phyloP scores from a whole-genome alignment of 2,329 filamentous ascomycete species.

The Lojkania enalia region DNA sequence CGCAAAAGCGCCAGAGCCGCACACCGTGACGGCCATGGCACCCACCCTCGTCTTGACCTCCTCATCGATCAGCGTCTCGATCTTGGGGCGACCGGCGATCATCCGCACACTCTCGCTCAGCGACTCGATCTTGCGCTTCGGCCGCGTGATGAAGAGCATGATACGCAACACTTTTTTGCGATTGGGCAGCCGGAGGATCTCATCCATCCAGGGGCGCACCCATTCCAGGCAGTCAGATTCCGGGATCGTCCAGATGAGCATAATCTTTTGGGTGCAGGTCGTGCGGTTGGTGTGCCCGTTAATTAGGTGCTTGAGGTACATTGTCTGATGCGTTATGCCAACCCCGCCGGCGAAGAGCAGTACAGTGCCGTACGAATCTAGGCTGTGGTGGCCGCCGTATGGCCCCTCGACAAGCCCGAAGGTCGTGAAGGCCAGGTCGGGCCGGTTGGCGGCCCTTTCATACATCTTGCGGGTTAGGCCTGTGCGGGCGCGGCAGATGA shows the following conservation, averaged over 20 bases:
- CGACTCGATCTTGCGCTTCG: slow-evolving; percentile 58
- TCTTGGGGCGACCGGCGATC: slow-evolving; percentile 62
- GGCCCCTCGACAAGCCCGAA: slow-evolving; percentile 74
- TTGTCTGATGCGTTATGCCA: slow-evolving; percentile 78
- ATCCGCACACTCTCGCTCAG: slow-evolving; percentile 64
- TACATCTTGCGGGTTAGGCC: slow-evolving; percentile 73
- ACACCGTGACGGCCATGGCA: slow-evolving; percentile 64
- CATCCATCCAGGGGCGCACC: slow-evolving; percentile 68
- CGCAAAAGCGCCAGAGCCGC: slow-evolving; percentile 65
- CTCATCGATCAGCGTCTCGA: slow-evolving; percentile 59
- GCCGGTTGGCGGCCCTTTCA: slow-evolving; percentile 65
- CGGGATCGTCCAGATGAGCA: slow-evolving; percentile 79
- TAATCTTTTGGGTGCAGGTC: slow-evolving; percentile 70
- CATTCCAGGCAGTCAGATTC: slow-evolving; percentile 67
- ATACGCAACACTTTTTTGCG: slow-evolving; percentile 63
- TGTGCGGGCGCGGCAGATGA: slow-evolving; percentile 72
- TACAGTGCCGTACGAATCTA: slow-evolving; percentile 76
- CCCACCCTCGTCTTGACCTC: slow-evolving; percentile 60
- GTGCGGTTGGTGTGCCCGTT: slow-evolving; percentile 69
- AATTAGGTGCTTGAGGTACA: slow-evolving; percentile 73
- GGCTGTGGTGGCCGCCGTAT: slow-evolving; percentile 70
- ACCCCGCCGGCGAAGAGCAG: slow-evolving; percentile 81
- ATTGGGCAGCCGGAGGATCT: slow-evolving; percentile 62
- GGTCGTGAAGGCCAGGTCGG: slow-evolving; percentile 63
- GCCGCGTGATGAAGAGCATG: slow-evolving; percentile 66